Base-by-base conservation (phyloP, 108 stramenopile genomes). In the Fragilaria radians region DNA sequence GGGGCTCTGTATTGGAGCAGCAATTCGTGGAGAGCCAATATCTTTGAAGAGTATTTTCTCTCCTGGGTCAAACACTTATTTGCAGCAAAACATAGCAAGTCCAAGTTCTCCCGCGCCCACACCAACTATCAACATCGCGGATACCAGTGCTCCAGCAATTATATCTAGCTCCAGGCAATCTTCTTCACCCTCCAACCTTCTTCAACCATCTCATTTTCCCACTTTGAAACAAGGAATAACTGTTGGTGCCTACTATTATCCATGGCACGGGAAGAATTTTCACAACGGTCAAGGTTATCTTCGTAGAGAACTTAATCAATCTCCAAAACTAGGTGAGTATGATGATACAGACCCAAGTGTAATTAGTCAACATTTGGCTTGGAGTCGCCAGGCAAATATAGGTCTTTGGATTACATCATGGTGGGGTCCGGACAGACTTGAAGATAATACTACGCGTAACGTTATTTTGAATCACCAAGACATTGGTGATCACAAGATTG, bases 351-450 rank as follows among this genome's bases (percentile, higher is more conserved):
- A 67, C 23, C 72, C 72, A 32, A 59, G 34, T 2, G 73, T 74
- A 0, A 63, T 79, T 34, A 32, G 22, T 1, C 78, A 73, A 27
- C 78, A 79, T 51, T 36, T 79, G 46, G 17, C 31, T 32, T 79
- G 73, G 78, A 67, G 70, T 52, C 70, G 74, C 5, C 60, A 68
- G 42, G 73, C 78, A 23, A 75, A 75, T 42, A 66, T 79, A 51
- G 58, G 60, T 24, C 52, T 79, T 18, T 74, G 72, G 73, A 52
- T 73, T 46, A 63, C 68, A 0, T 59, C 57, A 31, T 78, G 77
- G 77, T 78, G 77, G 77, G 77, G 77, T 14, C 65, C 68, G 3
- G 19, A 59, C 42, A 28, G 48, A 11, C 42, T 32, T 31, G 52
- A 51, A 19, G 72, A 78, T 32, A 24, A 17, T 26, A 67, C 57